Evolutionary conservation across 164 flowering plant species (phyloP).

Genomic region (Pachysandra terminalis): DNA sequence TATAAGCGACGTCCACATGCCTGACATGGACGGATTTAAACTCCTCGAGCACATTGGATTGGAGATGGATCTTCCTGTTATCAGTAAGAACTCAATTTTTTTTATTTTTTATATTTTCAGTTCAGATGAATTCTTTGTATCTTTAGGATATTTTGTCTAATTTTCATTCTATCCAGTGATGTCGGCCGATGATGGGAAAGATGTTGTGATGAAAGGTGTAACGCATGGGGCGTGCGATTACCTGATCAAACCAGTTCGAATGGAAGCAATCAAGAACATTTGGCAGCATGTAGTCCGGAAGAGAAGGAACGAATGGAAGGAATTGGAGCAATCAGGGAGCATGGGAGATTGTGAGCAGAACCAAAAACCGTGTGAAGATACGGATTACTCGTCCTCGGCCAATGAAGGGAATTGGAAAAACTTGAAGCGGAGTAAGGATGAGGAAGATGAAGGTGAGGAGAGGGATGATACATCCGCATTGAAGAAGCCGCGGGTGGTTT

Average conservation of each 20-base stretch:
- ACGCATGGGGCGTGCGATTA: slow-evolving; percentile 96
- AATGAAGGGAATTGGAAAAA: slow-evolving; percentile 74
- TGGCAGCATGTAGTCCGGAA: slow-evolving; percentile 97
- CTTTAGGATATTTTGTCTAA: too few relatives aligned
- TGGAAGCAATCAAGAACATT: slow-evolving; percentile 82
- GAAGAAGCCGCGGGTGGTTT: slow-evolving; percentile 92
- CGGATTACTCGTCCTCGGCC: slow-evolving; percentile 66
- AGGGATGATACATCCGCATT: slow-evolving; percentile 59
- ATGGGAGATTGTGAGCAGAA: slow-evolving; percentile 58
- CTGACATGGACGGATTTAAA: slow-evolving; percentile 94
- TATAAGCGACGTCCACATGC: slow-evolving; percentile 93
- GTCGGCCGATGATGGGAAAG: slow-evolving; percentile 82
- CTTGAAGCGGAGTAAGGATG: slow-evolving; percentile 75
- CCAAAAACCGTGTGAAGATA: slow-evolving; percentile 52
- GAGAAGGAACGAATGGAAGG: slow-evolving; percentile 68
- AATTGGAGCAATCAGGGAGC: slow-evolving; percentile 67
- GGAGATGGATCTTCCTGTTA: slow-evolving; percentile 89
- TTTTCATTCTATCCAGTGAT: slow-evolving; percentile 54
- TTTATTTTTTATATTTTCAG: not conserved
- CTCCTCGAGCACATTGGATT: slow-evolving; percentile 75
- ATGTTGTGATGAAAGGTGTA: slow-evolving; percentile 88
- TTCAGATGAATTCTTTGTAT: not conserved
- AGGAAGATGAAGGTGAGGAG: slow-evolving; percentile 70
- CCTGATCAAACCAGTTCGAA: slow-evolving; percentile 83
- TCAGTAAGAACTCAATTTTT: slow-evolving; percentile 45